phyloP scores from a whole-genome alignment of 352 stramenopile genomes.

The Phytophthora syringae region DNA sequence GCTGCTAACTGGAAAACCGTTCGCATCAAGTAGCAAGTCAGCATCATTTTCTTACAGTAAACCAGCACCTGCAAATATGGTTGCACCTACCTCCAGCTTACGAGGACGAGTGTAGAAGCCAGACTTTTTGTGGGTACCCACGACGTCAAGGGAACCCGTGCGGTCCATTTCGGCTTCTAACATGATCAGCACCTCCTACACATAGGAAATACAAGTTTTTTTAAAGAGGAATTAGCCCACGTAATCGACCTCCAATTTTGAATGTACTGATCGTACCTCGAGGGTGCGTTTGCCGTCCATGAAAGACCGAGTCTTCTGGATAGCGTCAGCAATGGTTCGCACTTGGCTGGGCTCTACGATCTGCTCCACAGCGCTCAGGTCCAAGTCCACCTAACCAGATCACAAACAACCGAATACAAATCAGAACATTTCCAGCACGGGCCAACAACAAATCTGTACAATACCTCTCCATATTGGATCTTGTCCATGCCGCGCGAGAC shows the following conservation, averaged over 20 bases:
- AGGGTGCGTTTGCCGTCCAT: slow-evolving; percentile 75
- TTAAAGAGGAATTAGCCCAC: background rate
- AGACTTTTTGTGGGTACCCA: slow-evolving; percentile 60
- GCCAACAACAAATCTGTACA: background rate
- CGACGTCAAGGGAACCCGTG: slow-evolving; percentile 64
- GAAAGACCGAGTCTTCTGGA: slow-evolving; percentile 55
- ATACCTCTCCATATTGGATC: slow-evolving; percentile 89
- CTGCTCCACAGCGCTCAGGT: slow-evolving; percentile 87
- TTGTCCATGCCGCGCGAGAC: slow-evolving; percentile 70
- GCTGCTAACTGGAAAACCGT: slow-evolving; percentile 69
- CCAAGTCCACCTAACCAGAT: slow-evolving; percentile 70
- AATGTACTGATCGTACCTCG: slow-evolving; percentile 29
- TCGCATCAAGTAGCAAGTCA: slow-evolving; percentile 11
- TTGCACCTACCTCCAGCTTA: slow-evolving; percentile 70
- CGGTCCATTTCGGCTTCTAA: slow-evolving; percentile 76
- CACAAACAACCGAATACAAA: background rate
- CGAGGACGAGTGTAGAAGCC: slow-evolving; percentile 84
- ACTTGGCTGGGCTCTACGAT: slow-evolving; percentile 91
- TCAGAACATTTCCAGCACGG: slow-evolving; percentile 2
- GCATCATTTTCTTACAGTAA: background rate
- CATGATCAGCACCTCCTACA: slow-evolving; percentile 64
- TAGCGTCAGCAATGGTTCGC: slow-evolving; percentile 76
- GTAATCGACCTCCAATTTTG: background rate
- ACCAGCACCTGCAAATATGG: background rate
- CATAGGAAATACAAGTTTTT: background rate